Evolutionary conservation across 441 rosid species (phyloP).

Genomic region (Euphorbia celastroides): DNA sequence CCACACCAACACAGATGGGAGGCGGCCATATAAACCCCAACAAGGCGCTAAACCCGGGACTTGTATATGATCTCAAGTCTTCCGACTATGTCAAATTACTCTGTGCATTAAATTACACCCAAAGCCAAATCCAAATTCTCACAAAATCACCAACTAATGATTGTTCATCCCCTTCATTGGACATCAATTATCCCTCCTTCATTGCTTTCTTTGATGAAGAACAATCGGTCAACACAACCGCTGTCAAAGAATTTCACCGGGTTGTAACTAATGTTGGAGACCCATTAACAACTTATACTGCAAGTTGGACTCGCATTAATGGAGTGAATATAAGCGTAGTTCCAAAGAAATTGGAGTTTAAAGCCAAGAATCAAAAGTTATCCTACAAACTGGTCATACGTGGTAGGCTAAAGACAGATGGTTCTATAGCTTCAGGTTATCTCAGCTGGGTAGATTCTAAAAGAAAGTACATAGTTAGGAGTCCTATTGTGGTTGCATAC

Average conservation of each 20-base stretch:
- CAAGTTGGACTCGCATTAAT: slow-evolving; percentile 1
- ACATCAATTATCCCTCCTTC: slow-evolving; percentile 62
- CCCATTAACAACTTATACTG: not conserved
- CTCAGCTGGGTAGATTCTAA: slow-evolving; percentile 1
- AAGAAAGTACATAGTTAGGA: not conserved
- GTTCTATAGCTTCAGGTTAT: not conserved
- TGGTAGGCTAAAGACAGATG: not conserved
- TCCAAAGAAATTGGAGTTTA: not conserved
- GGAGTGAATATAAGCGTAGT: not conserved
- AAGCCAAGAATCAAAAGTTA: slow-evolving; percentile 5
- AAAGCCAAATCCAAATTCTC: slow-evolving; percentile 52
- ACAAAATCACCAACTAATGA: slow-evolving; percentile 33
- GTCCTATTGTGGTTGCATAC: slow-evolving; percentile 3
- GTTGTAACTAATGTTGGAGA: slow-evolving; percentile 9
- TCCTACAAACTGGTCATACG: not conserved
- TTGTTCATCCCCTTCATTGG: slow-evolving; percentile 46
- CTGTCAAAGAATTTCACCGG: not conserved
- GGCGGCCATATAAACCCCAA: slow-evolving; percentile 57
- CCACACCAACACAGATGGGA: slow-evolving; percentile 53
- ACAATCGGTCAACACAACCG: not conserved
- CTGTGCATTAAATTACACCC: slow-evolving; percentile 49
- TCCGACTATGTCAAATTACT: slow-evolving; percentile 51
- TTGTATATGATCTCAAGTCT: slow-evolving; percentile 53
- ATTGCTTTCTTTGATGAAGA: not conserved
- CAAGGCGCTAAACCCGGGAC: slow-evolving; percentile 60